Conservation (phyloP, 75 land plant genomes). For the Ceratopteris richardii region DNA sequence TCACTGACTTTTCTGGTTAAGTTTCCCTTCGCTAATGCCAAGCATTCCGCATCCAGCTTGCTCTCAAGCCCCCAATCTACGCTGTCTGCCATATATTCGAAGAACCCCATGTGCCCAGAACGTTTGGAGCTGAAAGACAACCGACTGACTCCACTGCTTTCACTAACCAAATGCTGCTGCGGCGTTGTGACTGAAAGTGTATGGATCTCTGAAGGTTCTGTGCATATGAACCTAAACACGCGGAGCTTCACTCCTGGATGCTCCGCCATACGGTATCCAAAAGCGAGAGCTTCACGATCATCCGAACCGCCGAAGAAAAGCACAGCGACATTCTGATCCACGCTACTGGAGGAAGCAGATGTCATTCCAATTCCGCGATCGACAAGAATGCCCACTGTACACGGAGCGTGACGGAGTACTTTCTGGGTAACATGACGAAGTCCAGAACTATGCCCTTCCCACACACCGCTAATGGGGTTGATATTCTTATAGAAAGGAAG, state of each 20-base stretch:
- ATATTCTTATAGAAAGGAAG: conserved; percentile 58
- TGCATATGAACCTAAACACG: conserved; percentile 34
- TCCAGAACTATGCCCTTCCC: too few species aligned
- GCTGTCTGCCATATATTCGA: neutral
- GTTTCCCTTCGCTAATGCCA: conserved; percentile 3
- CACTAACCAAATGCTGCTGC: neutral
- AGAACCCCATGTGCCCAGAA: too few species aligned
- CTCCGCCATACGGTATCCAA: too few species aligned
- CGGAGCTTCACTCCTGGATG: conserved; percentile 46
- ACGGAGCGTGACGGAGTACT: conserved; percentile 59
- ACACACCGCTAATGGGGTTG: conserved; percentile 24
- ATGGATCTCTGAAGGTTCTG: neutral
- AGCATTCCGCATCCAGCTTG: conserved; percentile 6
- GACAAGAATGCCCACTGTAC: conserved; percentile 71
- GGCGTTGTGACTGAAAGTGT: neutral
- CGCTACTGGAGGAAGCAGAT: conserved; percentile 20
- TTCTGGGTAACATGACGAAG: conserved; percentile 44
- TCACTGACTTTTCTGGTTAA: too few species aligned
- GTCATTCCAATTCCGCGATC: conserved; percentile 49
- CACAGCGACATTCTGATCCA: conserved; percentile 35
- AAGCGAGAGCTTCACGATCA: conserved; percentile 62
- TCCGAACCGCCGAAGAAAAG: too few species aligned
- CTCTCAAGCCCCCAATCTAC: neutral
- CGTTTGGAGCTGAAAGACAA: too few species aligned
- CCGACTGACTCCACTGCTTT: too few species aligned